A percentile compares a stretch with the other conserved stretches of the same genome.
phyloP scores from a whole-genome alignment of 352 stramenopile species.

The Lagenidium sp. region DNA sequence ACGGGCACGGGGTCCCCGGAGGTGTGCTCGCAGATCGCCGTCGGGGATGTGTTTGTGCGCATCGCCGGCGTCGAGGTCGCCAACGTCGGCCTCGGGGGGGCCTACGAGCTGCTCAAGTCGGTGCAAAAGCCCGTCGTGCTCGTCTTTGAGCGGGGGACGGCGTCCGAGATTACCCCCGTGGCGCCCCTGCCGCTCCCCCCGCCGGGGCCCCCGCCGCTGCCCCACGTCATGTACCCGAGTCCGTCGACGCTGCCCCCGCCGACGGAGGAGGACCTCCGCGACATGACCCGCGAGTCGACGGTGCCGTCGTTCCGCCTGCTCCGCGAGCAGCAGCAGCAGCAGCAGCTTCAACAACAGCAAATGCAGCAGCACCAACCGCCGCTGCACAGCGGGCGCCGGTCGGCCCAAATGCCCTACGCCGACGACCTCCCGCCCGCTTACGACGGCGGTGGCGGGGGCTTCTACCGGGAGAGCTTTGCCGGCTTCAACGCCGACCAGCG shows the following conservation, averaged over 20 bases:
- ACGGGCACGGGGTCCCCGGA: conserved; percentile 47
- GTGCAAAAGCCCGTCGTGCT: conserved; percentile 76
- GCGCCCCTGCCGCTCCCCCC: conserved; percentile 1
- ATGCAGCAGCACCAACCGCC: too few species aligned
- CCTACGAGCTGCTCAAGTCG: conserved; percentile 68
- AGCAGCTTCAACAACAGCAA: too few species aligned
- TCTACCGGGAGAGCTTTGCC: conserved; percentile 4
- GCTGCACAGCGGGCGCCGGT: too few species aligned
- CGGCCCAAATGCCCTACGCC: too few species aligned
- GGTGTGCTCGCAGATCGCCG: conserved; percentile 39
- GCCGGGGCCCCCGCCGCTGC: conserved; percentile 6
- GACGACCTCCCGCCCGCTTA: too few species aligned
- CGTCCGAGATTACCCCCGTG: conserved; percentile 7
- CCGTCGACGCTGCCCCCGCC: too few species aligned
- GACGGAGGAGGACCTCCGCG: neutral
- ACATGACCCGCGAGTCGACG: conserved; percentile 5
- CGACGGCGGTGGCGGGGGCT: too few species aligned
- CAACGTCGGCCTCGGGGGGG: conserved; percentile 53
- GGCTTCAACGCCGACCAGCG: conserved; percentile 5
- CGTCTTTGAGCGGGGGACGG: conserved; percentile 47
- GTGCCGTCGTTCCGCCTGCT: conserved; percentile 58
- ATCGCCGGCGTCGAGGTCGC: conserved; percentile 67
- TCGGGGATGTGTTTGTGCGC: conserved; percentile 69
- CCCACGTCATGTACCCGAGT: too few species aligned
- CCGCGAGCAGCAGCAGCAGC: conserved; percentile 34